These are phyloP conservation scores for Saccharata proteae DNA, from an alignment of 2,329 filamentous ascomycete species.

Conservation along the genomic window DNA sequence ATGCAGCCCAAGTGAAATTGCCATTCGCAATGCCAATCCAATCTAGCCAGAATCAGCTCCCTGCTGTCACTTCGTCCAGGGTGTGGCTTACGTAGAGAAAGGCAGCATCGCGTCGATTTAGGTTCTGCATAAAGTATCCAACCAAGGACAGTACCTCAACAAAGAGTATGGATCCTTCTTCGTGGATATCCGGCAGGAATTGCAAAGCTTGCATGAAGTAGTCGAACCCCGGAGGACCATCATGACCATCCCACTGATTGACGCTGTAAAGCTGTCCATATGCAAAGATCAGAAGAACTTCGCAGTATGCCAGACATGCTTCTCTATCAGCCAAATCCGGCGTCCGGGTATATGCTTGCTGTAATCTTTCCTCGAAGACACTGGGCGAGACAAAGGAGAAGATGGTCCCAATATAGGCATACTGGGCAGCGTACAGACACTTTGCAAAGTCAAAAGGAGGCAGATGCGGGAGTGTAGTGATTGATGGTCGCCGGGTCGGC, in stretches of 20 bases:
- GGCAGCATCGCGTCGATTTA: conserved; percentile 43
- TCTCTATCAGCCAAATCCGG: conserved; percentile 33
- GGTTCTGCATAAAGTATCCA: conserved; percentile 46
- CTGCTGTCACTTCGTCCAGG: too few species aligned
- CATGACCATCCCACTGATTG: conserved; percentile 42
- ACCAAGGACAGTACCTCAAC: conserved; percentile 44
- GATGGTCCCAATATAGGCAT: conserved; percentile 46
- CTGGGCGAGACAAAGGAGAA: conserved; percentile 40
- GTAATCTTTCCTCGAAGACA: conserved; percentile 35
- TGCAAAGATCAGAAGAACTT: conserved; percentile 41
- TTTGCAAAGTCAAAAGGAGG: conserved; percentile 41
- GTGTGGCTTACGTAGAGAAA: conserved; percentile 32
- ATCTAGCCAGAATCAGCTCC: too few species aligned
- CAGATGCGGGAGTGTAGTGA: conserved; percentile 19
- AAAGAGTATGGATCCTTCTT: conserved; percentile 42
- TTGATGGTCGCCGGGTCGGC: conserved; percentile 23
- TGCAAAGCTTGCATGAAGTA: conserved; percentile 42
- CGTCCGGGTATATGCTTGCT: conserved; percentile 31
- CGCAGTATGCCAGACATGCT: conserved; percentile 39
- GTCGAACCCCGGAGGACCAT: conserved; percentile 43
- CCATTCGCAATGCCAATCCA: conserved; percentile 39
- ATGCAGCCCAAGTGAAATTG: conserved; percentile 44
- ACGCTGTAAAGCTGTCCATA: conserved; percentile 47
- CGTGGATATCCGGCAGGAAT: conserved; percentile 43
- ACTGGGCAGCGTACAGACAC: conserved; percentile 39